Evolutionary conservation across 495 filamentous ascomycete genomes (phyloP).

Genomic region (Annulohypoxylon nitens): DNA sequence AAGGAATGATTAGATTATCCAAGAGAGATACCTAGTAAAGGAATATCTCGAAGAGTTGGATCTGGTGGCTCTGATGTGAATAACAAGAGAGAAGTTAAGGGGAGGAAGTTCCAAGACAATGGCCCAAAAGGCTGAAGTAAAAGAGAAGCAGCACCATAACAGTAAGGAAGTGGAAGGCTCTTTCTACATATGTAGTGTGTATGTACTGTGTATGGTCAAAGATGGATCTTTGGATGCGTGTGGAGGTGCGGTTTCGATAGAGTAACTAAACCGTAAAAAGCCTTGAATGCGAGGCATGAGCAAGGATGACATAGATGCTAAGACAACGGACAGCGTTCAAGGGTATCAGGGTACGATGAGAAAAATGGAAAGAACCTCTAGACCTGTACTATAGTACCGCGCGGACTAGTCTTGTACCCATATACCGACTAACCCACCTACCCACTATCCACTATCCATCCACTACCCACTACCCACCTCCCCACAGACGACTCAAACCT

Average conservation of each 20-base stretch:
- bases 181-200: slow-evolving; percentile 30
- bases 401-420: slow-evolving; percentile 38
- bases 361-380: slow-evolving; percentile 8
- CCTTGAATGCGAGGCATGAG: slow-evolving; percentile 50
- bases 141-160: slow-evolving; percentile 18
- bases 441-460: slow-evolving; percentile 6
- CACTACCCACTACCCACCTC: slow-evolving; percentile 15
- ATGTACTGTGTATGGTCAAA: slow-evolving; percentile 28
- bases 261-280: slow-evolving; percentile 52
- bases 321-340: slow-evolving; percentile 22
- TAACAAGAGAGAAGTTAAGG: background rate
- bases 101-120: slow-evolving; percentile 7
- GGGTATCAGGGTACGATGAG: slow-evolving; percentile 32
- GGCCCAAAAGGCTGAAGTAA: slow-evolving; percentile 17
- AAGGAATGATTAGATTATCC: background rate
- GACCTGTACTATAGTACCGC: slow-evolving; percentile 3
- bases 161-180: slow-evolving; percentile 34
- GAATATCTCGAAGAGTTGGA: background rate
- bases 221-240: slow-evolving; percentile 43
- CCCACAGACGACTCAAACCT: slow-evolving; percentile 33
- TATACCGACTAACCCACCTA: slow-evolving; percentile 17
- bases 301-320: slow-evolving; percentile 46
- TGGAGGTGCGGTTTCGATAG: slow-evolving; percentile 51
- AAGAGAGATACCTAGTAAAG: background rate
- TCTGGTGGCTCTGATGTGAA: background rate